Conservation (phyloP, 2,329 filamentous ascomycete genomes). For the Pseudogymnoascus sp. region DNA sequence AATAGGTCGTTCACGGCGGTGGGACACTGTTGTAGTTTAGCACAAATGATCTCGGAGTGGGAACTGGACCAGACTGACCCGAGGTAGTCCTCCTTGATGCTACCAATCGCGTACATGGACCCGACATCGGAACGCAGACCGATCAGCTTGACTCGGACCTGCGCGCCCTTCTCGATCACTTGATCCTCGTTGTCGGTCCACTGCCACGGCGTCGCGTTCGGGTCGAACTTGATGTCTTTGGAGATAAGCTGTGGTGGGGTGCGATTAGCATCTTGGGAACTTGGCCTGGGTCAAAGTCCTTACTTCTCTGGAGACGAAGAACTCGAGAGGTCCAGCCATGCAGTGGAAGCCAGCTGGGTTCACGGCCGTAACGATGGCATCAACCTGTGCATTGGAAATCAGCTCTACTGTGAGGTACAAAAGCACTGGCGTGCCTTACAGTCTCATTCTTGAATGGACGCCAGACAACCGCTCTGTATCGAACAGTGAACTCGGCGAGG, state of each 20-base stretch:
- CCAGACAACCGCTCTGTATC: constrained; percentile 95
- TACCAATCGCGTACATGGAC: constrained; percentile 94
- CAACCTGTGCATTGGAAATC: constrained; percentile 52
- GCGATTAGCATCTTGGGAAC: constrained; percentile 6
- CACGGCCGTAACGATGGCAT: constrained; percentile 86
- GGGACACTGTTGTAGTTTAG: constrained; percentile 4
- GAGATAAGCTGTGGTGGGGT: constrained; percentile 65
- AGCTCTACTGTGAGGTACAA: constrained; percentile 1
- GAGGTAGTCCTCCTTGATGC: constrained; percentile 79
- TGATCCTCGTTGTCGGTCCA: constrained; percentile 94
- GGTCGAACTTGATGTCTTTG: constrained; percentile 84
- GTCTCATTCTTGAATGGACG: constrained; percentile 97
- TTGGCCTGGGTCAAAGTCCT: constrained; percentile 30
- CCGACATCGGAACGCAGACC: constrained; percentile 89
- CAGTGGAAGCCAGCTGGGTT: constrained; percentile 89
- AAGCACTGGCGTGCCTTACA: constrained; percentile 44
- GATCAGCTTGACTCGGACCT: constrained; percentile 88
- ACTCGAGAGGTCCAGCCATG: constrained; percentile 66
- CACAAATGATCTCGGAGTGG: neutral
- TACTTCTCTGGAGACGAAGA: constrained; percentile 80
- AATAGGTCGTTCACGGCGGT: neutral
- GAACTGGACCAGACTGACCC: constrained; percentile 39
- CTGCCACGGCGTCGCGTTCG: constrained; percentile 91
- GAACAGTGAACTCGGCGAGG: constrained; percentile 87
- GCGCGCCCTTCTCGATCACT: constrained; percentile 86